These are phyloP conservation scores for Ogataea pini DNA, from an alignment of 805 yeast genomes.

Conservation along the genomic window DNA sequence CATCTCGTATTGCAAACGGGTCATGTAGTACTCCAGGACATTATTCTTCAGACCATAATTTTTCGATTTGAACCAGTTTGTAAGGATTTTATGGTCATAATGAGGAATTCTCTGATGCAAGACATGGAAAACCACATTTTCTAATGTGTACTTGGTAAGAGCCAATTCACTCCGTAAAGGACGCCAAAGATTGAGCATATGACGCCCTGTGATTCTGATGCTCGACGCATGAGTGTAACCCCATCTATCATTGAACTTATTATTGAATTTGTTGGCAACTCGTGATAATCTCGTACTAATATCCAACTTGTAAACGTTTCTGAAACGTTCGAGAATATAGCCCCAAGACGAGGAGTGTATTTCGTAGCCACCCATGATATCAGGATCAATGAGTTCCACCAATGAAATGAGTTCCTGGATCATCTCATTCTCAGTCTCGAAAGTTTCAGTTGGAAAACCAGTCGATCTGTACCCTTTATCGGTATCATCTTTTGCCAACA, in stretches of 20 bases:
- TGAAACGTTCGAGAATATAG: slow-evolving; percentile 68
- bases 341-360: slow-evolving; percentile 88
- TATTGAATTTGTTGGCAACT: slow-evolving; percentile 47
- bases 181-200: slow-evolving; percentile 85
- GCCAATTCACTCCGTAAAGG: slow-evolving; percentile 61
- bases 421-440: slow-evolving; percentile 59
- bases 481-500: slow-evolving; percentile 12
- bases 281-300: slow-evolving; percentile 63
- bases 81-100: slow-evolving; percentile 49
- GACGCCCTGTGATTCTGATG: slow-evolving; percentile 74
- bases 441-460: slow-evolving; percentile 39
- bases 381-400: slow-evolving; percentile 76
- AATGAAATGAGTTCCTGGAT: slow-evolving; percentile 54
- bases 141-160: slow-evolving; percentile 69
- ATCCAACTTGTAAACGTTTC: slow-evolving; percentile 47
- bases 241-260: slow-evolving; percentile 69
- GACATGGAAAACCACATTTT: slow-evolving; percentile 69
- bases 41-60: slow-evolving; percentile 30
- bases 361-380: slow-evolving; percentile 84
- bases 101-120: slow-evolving; percentile 70
- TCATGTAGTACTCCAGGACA: slow-evolving; percentile 48
- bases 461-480: slow-evolving; percentile 19
- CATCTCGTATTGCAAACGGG: slow-evolving; percentile 45
- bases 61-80: slow-evolving; percentile 42
- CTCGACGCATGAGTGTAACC: slow-evolving; percentile 79